Conservation (phyloP, 2,329 filamentous ascomycete species). For the Blastomyces emzantsi region DNA sequence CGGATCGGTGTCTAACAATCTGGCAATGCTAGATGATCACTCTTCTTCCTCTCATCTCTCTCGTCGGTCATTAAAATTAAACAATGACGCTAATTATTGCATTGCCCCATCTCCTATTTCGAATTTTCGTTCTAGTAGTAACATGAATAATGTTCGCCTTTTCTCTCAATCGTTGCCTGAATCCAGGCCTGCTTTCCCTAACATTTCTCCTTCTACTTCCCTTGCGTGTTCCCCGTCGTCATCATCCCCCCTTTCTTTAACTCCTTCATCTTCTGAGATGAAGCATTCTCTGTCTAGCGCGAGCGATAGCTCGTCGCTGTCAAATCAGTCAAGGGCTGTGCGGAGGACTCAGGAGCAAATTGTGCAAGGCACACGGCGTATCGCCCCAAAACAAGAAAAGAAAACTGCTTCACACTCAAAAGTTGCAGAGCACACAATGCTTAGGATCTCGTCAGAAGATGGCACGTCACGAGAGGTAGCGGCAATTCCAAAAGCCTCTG, state of each 20-base stretch:
- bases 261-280: constrained; percentile 41
- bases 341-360: constrained; percentile 43
- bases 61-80: constrained; percentile 21
- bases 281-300: constrained; percentile 41
- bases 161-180: constrained; percentile 25
- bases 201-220: constrained; percentile 28
- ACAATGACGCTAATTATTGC: constrained; percentile 24
- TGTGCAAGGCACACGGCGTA: constrained; percentile 40
- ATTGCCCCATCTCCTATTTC: constrained; percentile 21
- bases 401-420: constrained; percentile 26
- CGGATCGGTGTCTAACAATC: constrained; percentile 24
- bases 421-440: constrained; percentile 39
- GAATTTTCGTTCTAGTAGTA: constrained; percentile 19
- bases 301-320: constrained; percentile 38
- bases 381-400: constrained; percentile 41
- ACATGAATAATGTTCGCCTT: constrained; percentile 26
- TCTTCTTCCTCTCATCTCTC: constrained; percentile 23
- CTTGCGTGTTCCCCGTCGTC: constrained; percentile 24
- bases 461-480: constrained; percentile 48
- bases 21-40: constrained; percentile 18
- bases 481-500: constrained; percentile 47
- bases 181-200: constrained; percentile 27
- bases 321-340: constrained; percentile 36
- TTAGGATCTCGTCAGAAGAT: constrained; percentile 44
- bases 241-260: constrained; percentile 28